Conservation (phyloP, 257 asterid species). For the Nicotiana paniculata region DNA sequence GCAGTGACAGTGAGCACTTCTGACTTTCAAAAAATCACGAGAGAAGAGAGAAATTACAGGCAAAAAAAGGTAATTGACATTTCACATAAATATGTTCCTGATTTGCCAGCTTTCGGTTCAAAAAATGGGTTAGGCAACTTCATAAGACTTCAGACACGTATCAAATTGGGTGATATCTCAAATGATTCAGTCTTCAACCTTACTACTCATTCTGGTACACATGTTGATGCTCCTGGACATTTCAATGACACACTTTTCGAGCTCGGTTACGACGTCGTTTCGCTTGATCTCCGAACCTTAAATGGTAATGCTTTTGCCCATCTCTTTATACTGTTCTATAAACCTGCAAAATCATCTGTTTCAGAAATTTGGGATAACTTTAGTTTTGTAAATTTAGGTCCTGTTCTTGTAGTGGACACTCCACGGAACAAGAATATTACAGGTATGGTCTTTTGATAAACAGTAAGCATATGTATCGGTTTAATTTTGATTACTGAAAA, state of each 20-base stretch:
- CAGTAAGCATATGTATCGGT: no score
- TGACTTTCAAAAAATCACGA: neutral
- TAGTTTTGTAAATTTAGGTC: conserved; percentile 3
- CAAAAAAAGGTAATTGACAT: neutral
- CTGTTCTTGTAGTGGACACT: conserved; percentile 13
- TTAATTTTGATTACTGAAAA: no score
- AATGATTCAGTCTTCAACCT: neutral
- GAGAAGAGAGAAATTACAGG: neutral
- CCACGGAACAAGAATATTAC: conserved; percentile 16
- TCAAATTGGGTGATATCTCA: neutral
- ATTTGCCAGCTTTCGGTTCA: conserved; percentile 1
- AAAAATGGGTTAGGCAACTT: neutral
- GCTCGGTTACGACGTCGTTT: neutral
- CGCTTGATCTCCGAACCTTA: conserved; percentile 12
- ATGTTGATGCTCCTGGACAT: conserved; percentile 10
- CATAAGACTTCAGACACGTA: neutral
- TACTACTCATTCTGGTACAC: conserved; percentile 10
- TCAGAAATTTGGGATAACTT: no score
- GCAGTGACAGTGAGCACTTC: neutral
- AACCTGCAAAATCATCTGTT: no score
- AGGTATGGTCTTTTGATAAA: neutral
- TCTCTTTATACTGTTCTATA: no score
- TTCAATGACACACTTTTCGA: conserved; percentile 6
- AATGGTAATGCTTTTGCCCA: conserved; percentile 2
- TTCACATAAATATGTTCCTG: conserved; percentile 1